These are phyloP conservation scores for Colletotrichum sp. DNA, from an alignment of 2,329 filamentous ascomycete genomes.

Conservation along the genomic window DNA sequence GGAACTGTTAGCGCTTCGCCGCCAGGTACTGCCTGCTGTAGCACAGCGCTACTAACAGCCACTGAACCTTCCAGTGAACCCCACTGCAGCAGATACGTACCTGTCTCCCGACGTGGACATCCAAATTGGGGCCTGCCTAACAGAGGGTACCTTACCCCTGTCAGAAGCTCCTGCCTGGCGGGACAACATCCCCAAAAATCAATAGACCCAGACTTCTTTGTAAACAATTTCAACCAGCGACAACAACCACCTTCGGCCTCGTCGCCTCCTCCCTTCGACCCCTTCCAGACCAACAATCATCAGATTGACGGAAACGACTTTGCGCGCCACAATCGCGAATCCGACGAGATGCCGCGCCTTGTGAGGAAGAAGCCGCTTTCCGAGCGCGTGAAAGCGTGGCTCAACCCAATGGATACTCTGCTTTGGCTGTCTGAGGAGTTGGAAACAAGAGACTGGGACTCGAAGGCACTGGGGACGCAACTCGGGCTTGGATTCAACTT, in stretches of 20 bases:
- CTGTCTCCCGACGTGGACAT: neutral
- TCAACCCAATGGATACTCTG: constrained; percentile 89
- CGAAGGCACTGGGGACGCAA: constrained; percentile 76
- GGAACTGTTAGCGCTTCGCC: constrained; percentile 5
- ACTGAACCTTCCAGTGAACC: neutral
- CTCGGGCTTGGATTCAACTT: constrained; percentile 81
- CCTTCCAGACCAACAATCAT: neutral
- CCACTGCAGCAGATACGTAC: neutral
- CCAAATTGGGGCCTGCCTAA: neutral
- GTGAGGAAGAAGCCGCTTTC: constrained; percentile 80
- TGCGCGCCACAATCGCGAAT: neutral
- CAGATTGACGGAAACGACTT: neutral
- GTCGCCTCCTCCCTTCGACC: neutral
- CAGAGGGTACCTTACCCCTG: neutral
- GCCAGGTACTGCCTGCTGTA: constrained; percentile 4
- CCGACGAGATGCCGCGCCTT: constrained; percentile 70
- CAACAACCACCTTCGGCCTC: neutral
- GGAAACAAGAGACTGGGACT: constrained; percentile 90
- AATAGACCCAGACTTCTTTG: constrained; percentile 19
- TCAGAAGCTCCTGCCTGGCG: constrained; percentile 5
- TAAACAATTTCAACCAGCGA: constrained; percentile 14
- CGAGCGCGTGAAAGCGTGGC: constrained; percentile 79
- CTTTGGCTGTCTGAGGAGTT: constrained; percentile 93
- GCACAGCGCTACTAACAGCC: neutral
- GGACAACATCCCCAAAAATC: constrained; percentile 19